A percentile compares a stretch with the other conserved stretches of the same genome.
These are phyloP conservation scores for Mycena filopes DNA, from an alignment of 768 basidiomycete genomes.

Conservation along the genomic window DNA sequence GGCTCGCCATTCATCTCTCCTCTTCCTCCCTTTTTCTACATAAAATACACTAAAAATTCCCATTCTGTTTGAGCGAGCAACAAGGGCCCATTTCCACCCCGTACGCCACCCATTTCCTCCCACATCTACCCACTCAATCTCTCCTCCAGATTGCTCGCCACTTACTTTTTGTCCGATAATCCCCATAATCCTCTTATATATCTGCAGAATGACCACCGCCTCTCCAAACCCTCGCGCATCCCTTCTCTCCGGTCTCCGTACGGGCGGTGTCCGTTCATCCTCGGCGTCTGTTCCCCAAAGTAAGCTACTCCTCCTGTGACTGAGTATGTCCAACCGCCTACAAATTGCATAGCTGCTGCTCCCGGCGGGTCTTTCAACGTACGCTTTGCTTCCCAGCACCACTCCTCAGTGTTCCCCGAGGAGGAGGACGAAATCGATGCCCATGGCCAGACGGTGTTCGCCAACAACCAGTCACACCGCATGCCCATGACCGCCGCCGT, in stretches of 20 bases:
- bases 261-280: conserved; percentile 87
- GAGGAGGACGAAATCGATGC: conserved; percentile 71
- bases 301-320: too few species aligned
- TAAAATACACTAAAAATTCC: conserved; percentile 20
- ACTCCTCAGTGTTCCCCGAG: conserved; percentile 54
- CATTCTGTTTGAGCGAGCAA: conserved; percentile 20
- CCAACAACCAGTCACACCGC: conserved; percentile 47
- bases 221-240: conserved; percentile 76
- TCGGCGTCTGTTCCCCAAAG: conserved; percentile 72
- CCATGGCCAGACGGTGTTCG: conserved; percentile 62
- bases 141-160: conserved; percentile 41
- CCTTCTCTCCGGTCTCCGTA: conserved; percentile 89
- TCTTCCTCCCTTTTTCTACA: conserved; percentile 18
- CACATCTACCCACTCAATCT: conserved; percentile 30
- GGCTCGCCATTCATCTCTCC: neutral
- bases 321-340: too few species aligned
- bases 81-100: conserved; percentile 1
- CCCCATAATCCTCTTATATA: conserved; percentile 41
- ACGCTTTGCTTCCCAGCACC: conserved; percentile 61
- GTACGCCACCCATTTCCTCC: conserved; percentile 14
- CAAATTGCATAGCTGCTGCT: too few species aligned
- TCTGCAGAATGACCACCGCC: conserved; percentile 57
- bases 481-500: conserved; percentile 77
- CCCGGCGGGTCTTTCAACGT: conserved; percentile 72
- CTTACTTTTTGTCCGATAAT: conserved; percentile 52